phyloP scores from a whole-genome alignment of 345 rosid species.

The Lepidium sativum region DNA sequence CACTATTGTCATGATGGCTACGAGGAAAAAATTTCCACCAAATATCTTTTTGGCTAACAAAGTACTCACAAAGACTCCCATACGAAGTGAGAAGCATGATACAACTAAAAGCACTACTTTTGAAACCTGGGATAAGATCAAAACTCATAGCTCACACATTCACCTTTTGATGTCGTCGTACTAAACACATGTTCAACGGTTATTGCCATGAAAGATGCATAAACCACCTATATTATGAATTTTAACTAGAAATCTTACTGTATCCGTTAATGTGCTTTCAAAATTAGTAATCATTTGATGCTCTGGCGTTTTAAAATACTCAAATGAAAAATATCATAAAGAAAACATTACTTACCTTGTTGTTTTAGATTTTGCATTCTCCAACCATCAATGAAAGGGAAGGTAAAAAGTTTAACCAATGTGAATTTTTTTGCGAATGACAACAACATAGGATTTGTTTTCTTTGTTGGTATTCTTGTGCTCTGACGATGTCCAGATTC shows the following conservation, averaged over 20 bases:
- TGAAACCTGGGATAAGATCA: too few species aligned
- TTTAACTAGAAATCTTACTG: neutral
- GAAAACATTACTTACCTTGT: constrained; percentile 53
- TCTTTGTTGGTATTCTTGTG: constrained; percentile 62
- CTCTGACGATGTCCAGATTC: constrained; percentile 77
- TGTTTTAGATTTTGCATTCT: constrained; percentile 60
- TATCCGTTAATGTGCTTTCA: neutral
- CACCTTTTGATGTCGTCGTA: too few species aligned
- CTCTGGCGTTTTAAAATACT: neutral
- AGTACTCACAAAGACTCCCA: too few species aligned
- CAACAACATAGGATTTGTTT: constrained; percentile 33
- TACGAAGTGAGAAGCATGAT: too few species aligned
- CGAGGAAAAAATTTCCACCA: too few species aligned
- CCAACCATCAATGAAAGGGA: constrained; percentile 56
- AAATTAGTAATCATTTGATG: constrained; percentile 1
- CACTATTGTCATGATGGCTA: too few species aligned
- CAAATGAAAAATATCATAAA: neutral
- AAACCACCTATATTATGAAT: too few species aligned
- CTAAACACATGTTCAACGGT: too few species aligned
- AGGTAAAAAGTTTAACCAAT: constrained; percentile 20
- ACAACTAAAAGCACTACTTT: too few species aligned
- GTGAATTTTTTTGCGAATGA: constrained; percentile 44
- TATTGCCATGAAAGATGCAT: too few species aligned
- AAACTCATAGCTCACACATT: too few species aligned
- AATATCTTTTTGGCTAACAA: too few species aligned